Conservation (phyloP, 805 yeast species). For the Hanseniaspora taiwanica region DNA sequence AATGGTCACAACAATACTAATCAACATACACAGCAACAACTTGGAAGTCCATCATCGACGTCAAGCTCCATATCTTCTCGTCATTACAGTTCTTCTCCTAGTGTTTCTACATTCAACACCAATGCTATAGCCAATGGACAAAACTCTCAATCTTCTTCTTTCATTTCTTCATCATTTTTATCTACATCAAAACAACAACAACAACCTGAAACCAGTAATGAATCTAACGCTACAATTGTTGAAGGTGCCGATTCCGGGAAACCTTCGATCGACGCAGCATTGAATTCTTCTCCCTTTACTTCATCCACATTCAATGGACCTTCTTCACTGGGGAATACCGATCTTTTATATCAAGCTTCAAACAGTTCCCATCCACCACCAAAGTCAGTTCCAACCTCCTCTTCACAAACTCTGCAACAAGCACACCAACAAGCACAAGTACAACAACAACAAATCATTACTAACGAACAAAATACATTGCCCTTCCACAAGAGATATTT, state of each 20-base stretch:
- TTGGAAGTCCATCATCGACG: not conserved
- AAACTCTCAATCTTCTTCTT: conserved; percentile 1
- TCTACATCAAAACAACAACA: not conserved
- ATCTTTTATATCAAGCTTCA: conserved; percentile 6
- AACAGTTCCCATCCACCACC: not conserved
- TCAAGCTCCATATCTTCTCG: not conserved
- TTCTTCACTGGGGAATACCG: conserved; percentile 7
- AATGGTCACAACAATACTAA: not conserved
- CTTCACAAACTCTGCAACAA: not conserved
- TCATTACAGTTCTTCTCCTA: conserved; percentile 3
- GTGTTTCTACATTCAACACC: conserved; percentile 7
- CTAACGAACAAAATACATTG: too few species aligned
- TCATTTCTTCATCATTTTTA: too few species aligned
- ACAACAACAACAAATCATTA: conserved; percentile 8
- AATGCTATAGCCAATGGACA: conserved; percentile 5
- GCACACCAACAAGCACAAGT: conserved; percentile 1
- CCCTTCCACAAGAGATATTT: conserved; percentile 69
- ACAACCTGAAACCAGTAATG: too few species aligned
- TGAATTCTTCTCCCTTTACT: conserved; percentile 1
- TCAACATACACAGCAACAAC: not conserved
- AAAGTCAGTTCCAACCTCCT: not conserved
- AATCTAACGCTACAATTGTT: too few species aligned
- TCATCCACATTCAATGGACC: conserved; percentile 7
- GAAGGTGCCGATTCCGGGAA: too few species aligned
- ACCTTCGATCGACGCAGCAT: too few species aligned